Evolutionary conservation across 441 rosid species (phyloP), one percentile per base, ranked within the genome.

Genomic region (Euphorbia schlechtendalii): DNA sequence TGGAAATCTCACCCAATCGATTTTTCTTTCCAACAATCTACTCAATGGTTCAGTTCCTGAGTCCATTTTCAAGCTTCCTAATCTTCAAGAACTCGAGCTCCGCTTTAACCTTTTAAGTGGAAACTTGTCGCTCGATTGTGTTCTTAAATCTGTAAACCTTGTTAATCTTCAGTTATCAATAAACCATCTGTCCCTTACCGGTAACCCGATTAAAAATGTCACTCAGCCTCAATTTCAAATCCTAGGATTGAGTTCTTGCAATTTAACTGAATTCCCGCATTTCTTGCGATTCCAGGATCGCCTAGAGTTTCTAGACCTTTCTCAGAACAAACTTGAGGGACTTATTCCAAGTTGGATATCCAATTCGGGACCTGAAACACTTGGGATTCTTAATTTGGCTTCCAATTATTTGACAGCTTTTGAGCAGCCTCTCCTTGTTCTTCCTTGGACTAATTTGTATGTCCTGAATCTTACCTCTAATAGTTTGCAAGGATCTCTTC

Each of bases 401-500:
- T 0, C 10, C 17, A 74, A 70, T 32, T 49, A 28, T 2, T 11
- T 66, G 12, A 51, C 57, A 0, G 59, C 65, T 21, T 67, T 71
- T 63, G 72, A 65, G 0, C 56, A 38, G 46, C 66, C 71, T n/a
- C 20, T 48, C 53, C 22, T 17, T n/a, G 22, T n/a, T 48, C 21
- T 48, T 48, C 53, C 53, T 48, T 69, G 69, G 69, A n/a, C 10
- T 48, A 25, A 21, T 30, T 55, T 62, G 17, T 2, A 2, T 15
- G 6, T 10, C 5, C 48, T 75, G 27, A 61, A 70, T 21, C 67
- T 70, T 14, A 3, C 68, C 40, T 38, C 2, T 6, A 75, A 74
- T 38, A 25, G 10, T 25, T 56, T 75, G 7, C 60, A 57, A 57
- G 81, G 78, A 7, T 14, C 60, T 0, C 41, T 67, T 18, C 82